Evolutionary conservation across 2,329 filamentous ascomycete genomes (phyloP).

Genomic region (Fusarium ambrosium): DNA sequence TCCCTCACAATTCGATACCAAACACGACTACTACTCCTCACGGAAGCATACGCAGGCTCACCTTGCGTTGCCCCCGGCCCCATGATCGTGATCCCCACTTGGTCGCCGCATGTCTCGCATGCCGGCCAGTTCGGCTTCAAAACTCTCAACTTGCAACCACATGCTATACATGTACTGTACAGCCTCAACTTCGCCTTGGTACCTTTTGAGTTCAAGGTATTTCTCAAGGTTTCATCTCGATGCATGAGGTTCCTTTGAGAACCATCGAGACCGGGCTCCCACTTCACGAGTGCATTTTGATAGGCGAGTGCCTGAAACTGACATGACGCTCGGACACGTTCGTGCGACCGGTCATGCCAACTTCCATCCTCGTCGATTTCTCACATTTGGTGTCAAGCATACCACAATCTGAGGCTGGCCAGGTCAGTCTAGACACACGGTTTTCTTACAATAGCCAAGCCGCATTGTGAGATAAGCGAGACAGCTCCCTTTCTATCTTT

Average conservation of each 20-base stretch:
- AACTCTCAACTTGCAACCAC: constrained; percentile 7
- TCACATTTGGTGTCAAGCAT: not conserved
- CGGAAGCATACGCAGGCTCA: not conserved
- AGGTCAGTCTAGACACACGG: not conserved
- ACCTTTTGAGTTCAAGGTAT: constrained; percentile 1
- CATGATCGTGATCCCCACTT: constrained; percentile 26
- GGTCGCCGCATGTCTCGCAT: constrained; percentile 12
- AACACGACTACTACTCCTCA: not conserved
- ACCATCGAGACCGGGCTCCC: not conserved
- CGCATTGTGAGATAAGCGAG: constrained; percentile 26
- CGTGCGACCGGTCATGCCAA: not conserved
- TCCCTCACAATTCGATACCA: not conserved
- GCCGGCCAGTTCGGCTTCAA: constrained; percentile 4
- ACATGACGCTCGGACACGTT: constrained; percentile 3
- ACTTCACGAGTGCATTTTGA: not conserved
- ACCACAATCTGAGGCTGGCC: not conserved
- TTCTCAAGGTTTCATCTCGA: constrained; percentile 1
- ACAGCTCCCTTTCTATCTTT: constrained; percentile 17
- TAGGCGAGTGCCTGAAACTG: constrained; percentile 5
- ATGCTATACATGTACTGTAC: not conserved
- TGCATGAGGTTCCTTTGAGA: not conserved
- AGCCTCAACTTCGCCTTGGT: not conserved
- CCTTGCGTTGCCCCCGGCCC: constrained; percentile 14
- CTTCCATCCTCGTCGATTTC: not conserved
- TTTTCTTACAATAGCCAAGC: not conserved